A percentile compares a stretch with the other conserved stretches of the same genome.
These are phyloP conservation scores for Pseudogymnoascus sp. DNA, from an alignment of 2,329 filamentous ascomycete species.

Conservation along the genomic window DNA sequence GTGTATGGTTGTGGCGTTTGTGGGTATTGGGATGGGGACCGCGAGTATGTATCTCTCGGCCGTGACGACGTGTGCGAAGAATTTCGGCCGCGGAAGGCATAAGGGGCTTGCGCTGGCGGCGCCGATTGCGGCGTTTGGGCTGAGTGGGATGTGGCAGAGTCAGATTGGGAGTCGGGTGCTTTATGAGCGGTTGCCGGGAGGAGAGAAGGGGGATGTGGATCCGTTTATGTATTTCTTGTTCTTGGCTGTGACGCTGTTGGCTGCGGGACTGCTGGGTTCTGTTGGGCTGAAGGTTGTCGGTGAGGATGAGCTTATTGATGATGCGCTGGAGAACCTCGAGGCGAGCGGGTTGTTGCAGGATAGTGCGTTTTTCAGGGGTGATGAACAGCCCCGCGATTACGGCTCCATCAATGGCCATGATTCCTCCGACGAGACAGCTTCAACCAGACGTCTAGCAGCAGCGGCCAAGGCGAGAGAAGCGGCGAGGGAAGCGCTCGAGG, in stretches of 20 bases:
- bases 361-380: constrained; percentile 59
- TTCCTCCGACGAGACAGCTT: constrained; percentile 39
- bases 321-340: constrained; percentile 85
- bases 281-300: constrained; percentile 73
- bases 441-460: constrained; percentile 15
- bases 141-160: constrained; percentile 94
- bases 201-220: constrained; percentile 55
- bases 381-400: constrained; percentile 36
- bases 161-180: constrained; percentile 76
- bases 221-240: constrained; percentile 89
- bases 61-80: constrained; percentile 96
- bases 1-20: constrained; percentile 79
- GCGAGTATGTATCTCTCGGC: constrained; percentile 83
- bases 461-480: constrained; percentile 21
- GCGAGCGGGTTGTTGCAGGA: constrained; percentile 74
- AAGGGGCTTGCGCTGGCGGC: constrained; percentile 82
- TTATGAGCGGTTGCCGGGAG: constrained; percentile 60
- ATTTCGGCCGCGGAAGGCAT: constrained; percentile 83
- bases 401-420: constrained; percentile 44
- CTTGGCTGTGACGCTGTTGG: constrained; percentile 62
- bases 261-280: constrained; percentile 64
- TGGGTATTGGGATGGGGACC: constrained; percentile 74
- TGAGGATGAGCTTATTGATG: constrained; percentile 81
- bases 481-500: constrained; percentile 37
- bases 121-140: constrained; percentile 85